Percentiles rank a stretch among this genome's conserved stretches.
phyloP scores from a whole-genome alignment of 2,329 filamentous ascomycete genomes.

The Raffaelea arxii region DNA sequence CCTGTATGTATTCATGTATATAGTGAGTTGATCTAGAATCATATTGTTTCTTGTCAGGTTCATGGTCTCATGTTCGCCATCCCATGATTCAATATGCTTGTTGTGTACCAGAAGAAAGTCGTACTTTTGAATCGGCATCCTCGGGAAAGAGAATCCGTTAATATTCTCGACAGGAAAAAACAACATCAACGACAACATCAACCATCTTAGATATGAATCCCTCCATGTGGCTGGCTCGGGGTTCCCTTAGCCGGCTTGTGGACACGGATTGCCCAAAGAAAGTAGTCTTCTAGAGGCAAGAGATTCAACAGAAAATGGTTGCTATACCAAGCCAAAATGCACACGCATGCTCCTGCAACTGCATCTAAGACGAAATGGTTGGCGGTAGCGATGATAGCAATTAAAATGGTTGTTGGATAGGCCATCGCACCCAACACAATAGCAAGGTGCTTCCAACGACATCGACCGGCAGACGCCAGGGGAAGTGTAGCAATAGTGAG shows the following conservation, averaged over 20 bases:
- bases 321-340: constrained; percentile 50
- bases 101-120: too few species aligned
- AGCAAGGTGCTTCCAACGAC: constrained; percentile 37
- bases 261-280: neutral
- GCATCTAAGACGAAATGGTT: constrained; percentile 68
- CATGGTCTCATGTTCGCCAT: too few species aligned
- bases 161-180: too few species aligned
- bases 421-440: constrained; percentile 41
- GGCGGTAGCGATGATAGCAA: constrained; percentile 60
- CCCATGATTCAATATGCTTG: too few species aligned
- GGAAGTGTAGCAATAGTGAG: constrained; percentile 59
- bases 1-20: too few species aligned
- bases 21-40: too few species aligned
- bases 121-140: too few species aligned
- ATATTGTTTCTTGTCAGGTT: too few species aligned
- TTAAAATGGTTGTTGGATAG: constrained; percentile 56
- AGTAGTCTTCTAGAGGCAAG: constrained; percentile 2
- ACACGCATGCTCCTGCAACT: constrained; percentile 57
- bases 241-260: constrained; percentile 1
- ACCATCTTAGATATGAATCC: neutral
- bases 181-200: too few species aligned
- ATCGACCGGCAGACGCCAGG: constrained; percentile 39
- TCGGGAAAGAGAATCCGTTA: too few species aligned
- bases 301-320: constrained; percentile 47
- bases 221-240: neutral